These are phyloP conservation scores for Boeremia lycopersici DNA, from an alignment of 2,329 filamentous ascomycete genomes.

Conservation along the genomic window DNA sequence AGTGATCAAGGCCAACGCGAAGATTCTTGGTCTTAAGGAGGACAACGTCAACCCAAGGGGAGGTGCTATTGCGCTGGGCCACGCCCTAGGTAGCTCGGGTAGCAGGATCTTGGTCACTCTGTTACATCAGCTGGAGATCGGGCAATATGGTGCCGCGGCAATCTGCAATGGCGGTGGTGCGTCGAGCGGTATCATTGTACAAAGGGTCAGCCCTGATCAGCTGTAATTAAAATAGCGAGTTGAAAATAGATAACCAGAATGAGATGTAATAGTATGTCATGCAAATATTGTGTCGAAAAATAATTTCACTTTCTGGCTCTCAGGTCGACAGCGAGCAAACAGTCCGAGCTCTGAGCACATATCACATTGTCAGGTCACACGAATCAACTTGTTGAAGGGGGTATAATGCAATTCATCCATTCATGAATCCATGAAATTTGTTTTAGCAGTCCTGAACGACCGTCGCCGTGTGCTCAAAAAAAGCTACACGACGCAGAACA, in stretches of 20 bases:
- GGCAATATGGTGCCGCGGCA: constrained; percentile 92
- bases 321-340: too few relatives aligned
- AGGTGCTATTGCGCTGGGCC: constrained; percentile 89
- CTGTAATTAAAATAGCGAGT: constrained; percentile 21
- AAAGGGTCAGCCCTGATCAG: constrained; percentile 62
- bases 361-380: constrained; percentile 8
- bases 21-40: constrained; percentile 81
- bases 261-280: not conserved
- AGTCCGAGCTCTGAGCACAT: too few relatives aligned
- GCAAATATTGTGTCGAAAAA: not conserved
- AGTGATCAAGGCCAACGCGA: constrained; percentile 92
- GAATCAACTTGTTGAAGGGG: constrained; percentile 9
- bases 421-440: constrained; percentile 41
- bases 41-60: constrained; percentile 87
- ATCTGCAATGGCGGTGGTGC: constrained; percentile 98
- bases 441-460: constrained; percentile 33
- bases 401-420: constrained; percentile 37
- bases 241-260: not conserved
- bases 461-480: constrained; percentile 24
- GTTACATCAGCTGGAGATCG: constrained; percentile 87
- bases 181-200: constrained; percentile 88
- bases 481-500: constrained; percentile 43
- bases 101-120: constrained; percentile 88
- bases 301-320: not conserved
- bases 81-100: constrained; percentile 91